A percentile compares a stretch with the other conserved stretches of the same genome.
These are phyloP conservation scores for Calonectria pteridis DNA, from an alignment of 2,329 filamentous ascomycete species.

Conservation along the genomic window DNA sequence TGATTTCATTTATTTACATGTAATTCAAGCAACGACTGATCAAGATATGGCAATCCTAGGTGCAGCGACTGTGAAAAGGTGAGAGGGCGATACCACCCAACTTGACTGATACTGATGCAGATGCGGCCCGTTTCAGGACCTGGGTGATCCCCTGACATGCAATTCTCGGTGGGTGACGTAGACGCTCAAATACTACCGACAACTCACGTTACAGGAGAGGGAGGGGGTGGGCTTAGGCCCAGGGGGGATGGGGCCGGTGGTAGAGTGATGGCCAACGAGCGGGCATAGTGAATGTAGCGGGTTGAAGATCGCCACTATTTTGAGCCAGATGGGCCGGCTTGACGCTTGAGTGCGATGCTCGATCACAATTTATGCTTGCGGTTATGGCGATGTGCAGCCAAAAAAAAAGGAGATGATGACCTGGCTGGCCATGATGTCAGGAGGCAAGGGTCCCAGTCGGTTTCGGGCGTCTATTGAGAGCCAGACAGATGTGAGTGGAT, in stretches of 20 bases:
- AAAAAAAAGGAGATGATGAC: neutral
- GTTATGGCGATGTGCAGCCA: neutral
- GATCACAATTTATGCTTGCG: neutral
- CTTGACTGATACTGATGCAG: neutral
- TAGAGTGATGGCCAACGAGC: neutral
- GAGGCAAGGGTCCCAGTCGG: neutral
- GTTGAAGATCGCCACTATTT: neutral
- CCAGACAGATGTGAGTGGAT: neutral
- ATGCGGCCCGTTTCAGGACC: conserved; percentile 3
- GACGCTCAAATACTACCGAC: neutral
- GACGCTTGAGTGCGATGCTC: neutral
- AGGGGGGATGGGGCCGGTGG: neutral
- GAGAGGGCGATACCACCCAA: conserved; percentile 35
- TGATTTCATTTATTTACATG: neutral
- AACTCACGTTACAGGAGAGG: conserved; percentile 3
- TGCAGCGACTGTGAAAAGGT: neutral
- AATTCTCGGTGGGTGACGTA: conserved; percentile 1
- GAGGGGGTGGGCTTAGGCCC: conserved; percentile 3
- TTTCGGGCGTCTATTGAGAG: conserved; percentile 2
- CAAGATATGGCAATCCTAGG: neutral
- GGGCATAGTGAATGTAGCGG: neutral
- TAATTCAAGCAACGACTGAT: neutral
- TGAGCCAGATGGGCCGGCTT: neutral
- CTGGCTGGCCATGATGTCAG: neutral
- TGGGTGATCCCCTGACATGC: neutral